phyloP scores from a whole-genome alignment of 805 yeast genomes.

The Blastobotrys parvus region DNA sequence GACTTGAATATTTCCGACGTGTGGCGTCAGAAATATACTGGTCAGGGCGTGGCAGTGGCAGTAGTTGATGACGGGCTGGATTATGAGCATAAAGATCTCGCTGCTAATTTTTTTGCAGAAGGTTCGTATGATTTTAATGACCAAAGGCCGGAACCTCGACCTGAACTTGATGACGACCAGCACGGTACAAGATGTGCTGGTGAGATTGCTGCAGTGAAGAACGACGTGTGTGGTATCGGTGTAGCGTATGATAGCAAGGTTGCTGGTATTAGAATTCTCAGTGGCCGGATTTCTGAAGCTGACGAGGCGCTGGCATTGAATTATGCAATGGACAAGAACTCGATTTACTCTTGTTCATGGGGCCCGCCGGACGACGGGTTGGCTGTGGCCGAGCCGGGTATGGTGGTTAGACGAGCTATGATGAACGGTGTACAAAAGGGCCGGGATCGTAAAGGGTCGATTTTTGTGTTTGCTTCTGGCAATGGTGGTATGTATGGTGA shows the following conservation, averaged over 20 bases:
- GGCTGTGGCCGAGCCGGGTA: slow-evolving; percentile 78
- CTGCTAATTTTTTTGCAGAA: slow-evolving; percentile 45
- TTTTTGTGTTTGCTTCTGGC: slow-evolving; percentile 94
- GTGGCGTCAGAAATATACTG: slow-evolving; percentile 78
- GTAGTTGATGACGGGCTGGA: slow-evolving; percentile 94
- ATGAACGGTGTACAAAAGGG: slow-evolving; percentile 81
- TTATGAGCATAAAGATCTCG: slow-evolving; percentile 65
- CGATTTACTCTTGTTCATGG: slow-evolving; percentile 96
- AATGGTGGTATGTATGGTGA: slow-evolving; percentile 82
- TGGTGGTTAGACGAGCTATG: slow-evolving; percentile 70
- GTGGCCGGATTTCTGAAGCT: slow-evolving; percentile 69
- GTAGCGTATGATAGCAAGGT: slow-evolving; percentile 86
- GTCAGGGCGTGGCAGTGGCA: slow-evolving; percentile 75
- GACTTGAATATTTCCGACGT: slow-evolving; percentile 82
- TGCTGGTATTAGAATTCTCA: slow-evolving; percentile 81
- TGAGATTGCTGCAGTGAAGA: slow-evolving; percentile 80
- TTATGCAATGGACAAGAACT: slow-evolving; percentile 73
- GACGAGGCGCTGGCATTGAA: slow-evolving; percentile 89
- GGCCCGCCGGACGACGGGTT: slow-evolving; percentile 94
- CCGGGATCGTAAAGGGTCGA: slow-evolving; percentile 68
- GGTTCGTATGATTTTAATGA: slow-evolving; percentile 95
- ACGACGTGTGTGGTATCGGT: slow-evolving; percentile 90
- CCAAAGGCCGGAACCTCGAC: slow-evolving; percentile 66
- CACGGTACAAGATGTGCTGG: slow-evolving; percentile 99
- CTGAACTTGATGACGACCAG: slow-evolving; percentile 70